phyloP scores from a whole-genome alignment of 345 rosid genomes.

The Jatropha curcas region DNA sequence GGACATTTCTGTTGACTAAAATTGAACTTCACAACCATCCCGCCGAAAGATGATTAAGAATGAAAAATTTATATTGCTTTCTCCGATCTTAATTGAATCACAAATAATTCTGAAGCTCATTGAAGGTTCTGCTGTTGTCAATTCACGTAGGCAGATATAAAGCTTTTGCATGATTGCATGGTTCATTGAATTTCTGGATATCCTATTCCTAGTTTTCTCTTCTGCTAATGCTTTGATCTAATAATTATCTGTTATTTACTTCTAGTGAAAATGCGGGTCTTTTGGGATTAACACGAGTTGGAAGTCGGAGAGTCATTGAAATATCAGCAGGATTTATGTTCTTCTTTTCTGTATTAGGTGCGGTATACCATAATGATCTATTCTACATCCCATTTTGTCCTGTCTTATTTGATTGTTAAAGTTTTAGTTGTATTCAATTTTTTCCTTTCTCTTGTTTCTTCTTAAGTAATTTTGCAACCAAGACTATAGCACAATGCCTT shows the following conservation, averaged over 20 bases:
- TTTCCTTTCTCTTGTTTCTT: not conserved
- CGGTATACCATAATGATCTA: not conserved
- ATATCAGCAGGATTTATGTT: conserved; percentile 85
- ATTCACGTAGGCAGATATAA: not conserved
- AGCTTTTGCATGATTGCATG: not conserved
- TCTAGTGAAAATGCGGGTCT: conserved; percentile 89
- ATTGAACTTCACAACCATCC: not conserved
- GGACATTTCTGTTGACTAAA: not conserved
- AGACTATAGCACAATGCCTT: not conserved
- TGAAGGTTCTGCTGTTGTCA: not conserved
- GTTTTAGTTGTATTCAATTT: not conserved
- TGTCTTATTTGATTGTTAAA: not conserved
- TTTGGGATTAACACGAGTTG: conserved; percentile 77
- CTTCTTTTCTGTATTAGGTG: conserved; percentile 85
- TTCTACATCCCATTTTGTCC: not conserved
- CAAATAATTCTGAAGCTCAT: not conserved
- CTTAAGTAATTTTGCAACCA: not conserved
- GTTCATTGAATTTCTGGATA: not conserved
- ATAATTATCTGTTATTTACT: conserved; percentile 16
- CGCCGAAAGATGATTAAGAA: not conserved
- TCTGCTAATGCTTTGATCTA: conserved; percentile 2
- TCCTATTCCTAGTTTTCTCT: not conserved
- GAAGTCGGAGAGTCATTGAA: conserved; percentile 80
- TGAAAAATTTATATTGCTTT: not conserved
- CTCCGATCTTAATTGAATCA: not conserved